Base-by-base conservation (phyloP, 2,329 filamentous ascomycete genomes). In the Xylariaceae sp. region DNA sequence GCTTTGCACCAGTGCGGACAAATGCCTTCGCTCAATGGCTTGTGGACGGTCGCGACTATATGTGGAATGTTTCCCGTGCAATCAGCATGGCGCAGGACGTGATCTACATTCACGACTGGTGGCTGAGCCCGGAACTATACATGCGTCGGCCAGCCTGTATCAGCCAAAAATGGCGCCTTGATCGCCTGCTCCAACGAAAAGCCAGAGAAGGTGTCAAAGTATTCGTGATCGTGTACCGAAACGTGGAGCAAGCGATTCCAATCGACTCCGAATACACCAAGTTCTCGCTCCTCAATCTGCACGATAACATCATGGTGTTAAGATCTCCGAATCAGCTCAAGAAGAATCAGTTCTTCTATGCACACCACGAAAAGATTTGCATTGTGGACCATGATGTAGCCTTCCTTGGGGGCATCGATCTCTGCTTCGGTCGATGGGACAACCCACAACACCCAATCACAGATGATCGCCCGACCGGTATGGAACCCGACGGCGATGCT, bases 71-170 rank as follows among this genome's bases (percentile, higher is more conserved):
- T 7, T 97, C 91, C 9, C 81, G 91, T 50, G 93, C 93, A 11
- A 94, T 98, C 56, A 93, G 89, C 61, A 95, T 96, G 81, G 93
- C 93, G 8, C 88, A 88, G 56, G 93, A 97, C 67, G 91, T 97
- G 47, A 91, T 98, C 54, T 97, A 97, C 65, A 97, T 98, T 48
- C 93, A 98, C 62, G 93, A 97, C 64, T 98, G 93, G 93, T 98
- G 93, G 93, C 69, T 98, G 31, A 96, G 88, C 54, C 93, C 93
- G 1, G 91, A 98, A 64, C 70, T 98, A 34, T 98, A 98, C 68
- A 84, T 97, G 82, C 81, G 93, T 45, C 79, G 93, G 43, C 93
- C 93, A 39, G 87, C 93, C 18, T 89, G 88, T 34, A 96, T 97
- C 65, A 96, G 90, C 60, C 91, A 97, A 63, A 96, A 96, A 65